A percentile compares a stretch with the other conserved stretches of the same genome.
Evolutionary conservation across 108 stramenopile genomes (phyloP).

Genomic region (Fragilariopsis cylindrus): DNA sequence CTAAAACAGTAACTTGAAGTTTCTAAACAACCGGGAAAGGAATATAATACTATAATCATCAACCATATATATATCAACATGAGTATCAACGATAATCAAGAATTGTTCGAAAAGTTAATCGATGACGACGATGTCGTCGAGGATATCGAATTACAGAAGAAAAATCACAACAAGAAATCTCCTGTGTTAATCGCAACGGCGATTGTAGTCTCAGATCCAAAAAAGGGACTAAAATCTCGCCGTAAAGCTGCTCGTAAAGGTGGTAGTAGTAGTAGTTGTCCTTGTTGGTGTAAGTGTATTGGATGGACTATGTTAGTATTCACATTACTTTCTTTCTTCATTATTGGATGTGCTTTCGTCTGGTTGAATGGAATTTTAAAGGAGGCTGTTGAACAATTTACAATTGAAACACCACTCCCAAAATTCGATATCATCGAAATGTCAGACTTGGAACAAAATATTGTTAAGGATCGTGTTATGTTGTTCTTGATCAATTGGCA

Average conservation of each 20-base stretch:
- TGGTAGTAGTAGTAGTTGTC: neutral
- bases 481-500: constrained; percentile 4
- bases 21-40: constrained; percentile 2
- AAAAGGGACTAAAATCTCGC: neutral
- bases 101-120: constrained; percentile 16
- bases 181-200: neutral
- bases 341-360: neutral
- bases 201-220: neutral
- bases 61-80: neutral
- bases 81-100: constrained; percentile 12
- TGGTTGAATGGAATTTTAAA: neutral
- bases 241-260: neutral
- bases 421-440: constrained; percentile 23
- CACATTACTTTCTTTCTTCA: neutral
- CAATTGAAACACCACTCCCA: constrained; percentile 19
- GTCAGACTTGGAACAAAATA: constrained; percentile 11
- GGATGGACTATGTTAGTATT: neutral
- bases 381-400: constrained; percentile 8
- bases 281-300: constrained; percentile 10
- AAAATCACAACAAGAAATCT: neutral
- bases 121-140: constrained; percentile 10
- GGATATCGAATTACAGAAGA: constrained; percentile 5
- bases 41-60: neutral
- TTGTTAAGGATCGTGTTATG: constrained; percentile 19
- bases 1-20: neutral